These are phyloP conservation scores for Saccharum hybrid DNA, from an alignment of 202 grass and related monocot genomes.

Conservation along the genomic window DNA sequence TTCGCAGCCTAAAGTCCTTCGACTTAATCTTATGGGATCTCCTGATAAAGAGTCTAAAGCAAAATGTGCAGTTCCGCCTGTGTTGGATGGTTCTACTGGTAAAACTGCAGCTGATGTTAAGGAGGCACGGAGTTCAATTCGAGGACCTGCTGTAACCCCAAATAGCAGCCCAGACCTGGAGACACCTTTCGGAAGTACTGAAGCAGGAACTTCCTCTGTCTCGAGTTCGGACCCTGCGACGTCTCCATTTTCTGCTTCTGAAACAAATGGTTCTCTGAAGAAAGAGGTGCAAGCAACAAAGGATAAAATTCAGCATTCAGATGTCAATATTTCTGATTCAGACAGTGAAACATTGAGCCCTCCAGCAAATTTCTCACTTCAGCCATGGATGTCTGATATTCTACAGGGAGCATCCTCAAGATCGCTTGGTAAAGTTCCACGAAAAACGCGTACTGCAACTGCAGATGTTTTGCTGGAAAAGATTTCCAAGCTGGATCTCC, in stretches of 20 bases:
- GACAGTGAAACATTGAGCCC: conserved; percentile 75
- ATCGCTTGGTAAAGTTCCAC: conserved; percentile 50
- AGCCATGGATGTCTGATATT: conserved; percentile 86
- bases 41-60: conserved; percentile 66
- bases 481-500: conserved; percentile 71
- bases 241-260: conserved; percentile 79
- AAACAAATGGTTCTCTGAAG: conserved; percentile 66
- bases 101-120: conserved; percentile 54
- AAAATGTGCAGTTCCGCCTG: conserved; percentile 43
- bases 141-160: conserved; percentile 88
- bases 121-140: conserved; percentile 60
- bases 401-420: conserved; percentile 58
- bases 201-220: conserved; percentile 87
- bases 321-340: conserved; percentile 82
- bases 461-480: conserved; percentile 74
- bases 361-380: conserved; percentile 66
- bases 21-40: conserved; percentile 92
- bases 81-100: conserved; percentile 45
- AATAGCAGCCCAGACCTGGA: conserved; percentile 85
- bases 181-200: conserved; percentile 83
- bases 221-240: conserved; percentile 96
- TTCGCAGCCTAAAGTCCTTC: conserved; percentile 93
- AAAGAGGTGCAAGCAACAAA: conserved; percentile 60
- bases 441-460: conserved; percentile 56
- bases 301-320: conserved; percentile 55